Evolutionary conservation across 768 basidiomycete genomes (phyloP).

Genomic region (Tricholoma terreum): DNA sequence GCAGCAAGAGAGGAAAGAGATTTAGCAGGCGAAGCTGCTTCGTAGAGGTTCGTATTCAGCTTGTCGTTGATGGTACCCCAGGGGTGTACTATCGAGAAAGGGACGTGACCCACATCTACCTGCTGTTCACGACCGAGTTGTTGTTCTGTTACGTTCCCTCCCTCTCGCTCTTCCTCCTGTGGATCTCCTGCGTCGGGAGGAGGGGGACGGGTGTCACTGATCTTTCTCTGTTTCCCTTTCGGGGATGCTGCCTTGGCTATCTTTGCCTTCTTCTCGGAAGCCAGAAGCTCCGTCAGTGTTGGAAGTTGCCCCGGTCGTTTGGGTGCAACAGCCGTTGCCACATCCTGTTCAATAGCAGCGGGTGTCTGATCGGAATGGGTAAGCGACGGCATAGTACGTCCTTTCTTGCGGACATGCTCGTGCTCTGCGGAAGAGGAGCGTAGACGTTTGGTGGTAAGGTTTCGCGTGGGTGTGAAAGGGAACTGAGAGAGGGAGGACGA

Average conservation of each 20-base stretch:
- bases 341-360: neutral
- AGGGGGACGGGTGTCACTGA: neutral
- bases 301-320: slow-evolving; percentile 27
- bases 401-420: slow-evolving; percentile 15
- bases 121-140: neutral
- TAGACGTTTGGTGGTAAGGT: slow-evolving; percentile 10
- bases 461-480: slow-evolving; percentile 11
- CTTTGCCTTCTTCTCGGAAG: slow-evolving; percentile 38
- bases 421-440: slow-evolving; percentile 3
- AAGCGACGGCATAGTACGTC: slow-evolving; percentile 5
- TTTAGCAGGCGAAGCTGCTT: slow-evolving; percentile 29
- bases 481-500: slow-evolving; percentile 9
- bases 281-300: slow-evolving; percentile 42
- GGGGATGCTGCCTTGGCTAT: slow-evolving; percentile 11
- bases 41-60: slow-evolving; percentile 9
- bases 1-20: slow-evolving; percentile 34
- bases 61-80: slow-evolving; percentile 7
- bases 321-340: slow-evolving; percentile 24
- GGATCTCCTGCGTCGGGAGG: neutral
- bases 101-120: neutral
- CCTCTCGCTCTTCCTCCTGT: slow-evolving; percentile 2
- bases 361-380: neutral
- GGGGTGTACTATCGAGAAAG: slow-evolving; percentile 4
- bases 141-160: neutral
- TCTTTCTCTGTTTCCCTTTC: neutral